Conservation (phyloP, 768 basidiomycete genomes). For the Suillus alpinus region DNA sequence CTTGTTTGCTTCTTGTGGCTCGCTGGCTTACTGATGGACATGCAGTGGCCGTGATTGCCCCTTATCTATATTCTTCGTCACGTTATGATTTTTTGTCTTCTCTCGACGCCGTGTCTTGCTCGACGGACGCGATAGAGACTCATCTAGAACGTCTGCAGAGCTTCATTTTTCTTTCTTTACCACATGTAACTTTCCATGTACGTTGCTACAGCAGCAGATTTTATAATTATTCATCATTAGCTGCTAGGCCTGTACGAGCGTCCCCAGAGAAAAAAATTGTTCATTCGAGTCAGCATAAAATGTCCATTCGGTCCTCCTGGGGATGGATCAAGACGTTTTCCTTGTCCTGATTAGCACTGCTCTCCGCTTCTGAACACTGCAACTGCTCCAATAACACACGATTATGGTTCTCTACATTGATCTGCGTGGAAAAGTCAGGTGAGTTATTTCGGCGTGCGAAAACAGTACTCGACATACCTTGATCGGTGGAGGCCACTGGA, state of each 20-base stretch:
- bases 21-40: constrained; percentile 1
- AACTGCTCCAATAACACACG: not conserved
- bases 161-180: not conserved
- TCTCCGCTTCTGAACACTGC: not conserved
- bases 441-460: constrained; percentile 2
- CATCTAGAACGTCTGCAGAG: not conserved
- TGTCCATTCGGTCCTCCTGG: not conserved
- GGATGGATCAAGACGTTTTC: not conserved
- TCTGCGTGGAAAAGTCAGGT: constrained; percentile 22
- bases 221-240: not conserved
- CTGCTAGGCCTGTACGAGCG: not conserved
- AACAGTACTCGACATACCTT: not conserved
- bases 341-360: not conserved
- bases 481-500: constrained; percentile 26
- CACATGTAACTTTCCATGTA: not conserved
- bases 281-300: not conserved
- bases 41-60: not conserved
- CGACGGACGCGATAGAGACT: not conserved
- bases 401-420: not conserved
- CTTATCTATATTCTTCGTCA: not conserved
- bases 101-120: not conserved
- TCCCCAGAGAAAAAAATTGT: not conserved
- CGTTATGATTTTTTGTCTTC: not conserved
- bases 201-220: not conserved
- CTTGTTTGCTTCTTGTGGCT: not conserved